Conservation (phyloP, 345 rosid genomes). For the Nasturtium officinale region DNA sequence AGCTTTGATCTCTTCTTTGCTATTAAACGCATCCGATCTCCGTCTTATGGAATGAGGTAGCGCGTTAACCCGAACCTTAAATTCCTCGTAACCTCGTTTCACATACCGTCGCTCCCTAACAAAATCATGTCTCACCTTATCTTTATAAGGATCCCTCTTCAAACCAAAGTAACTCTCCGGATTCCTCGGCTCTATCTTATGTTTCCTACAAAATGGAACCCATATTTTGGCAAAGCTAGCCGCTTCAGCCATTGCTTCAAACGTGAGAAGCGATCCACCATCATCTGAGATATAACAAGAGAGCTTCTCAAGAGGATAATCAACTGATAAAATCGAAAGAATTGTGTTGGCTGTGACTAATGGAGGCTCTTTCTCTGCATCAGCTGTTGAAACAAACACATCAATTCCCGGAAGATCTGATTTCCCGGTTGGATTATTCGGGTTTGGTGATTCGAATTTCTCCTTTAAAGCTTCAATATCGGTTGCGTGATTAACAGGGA, state of each 20-base stretch:
- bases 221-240: slow-evolving; percentile 79
- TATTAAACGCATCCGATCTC: slow-evolving; percentile 76
- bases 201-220: slow-evolving; percentile 93
- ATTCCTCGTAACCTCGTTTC: slow-evolving; percentile 80
- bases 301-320: slow-evolving; percentile 79
- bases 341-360: slow-evolving; percentile 84
- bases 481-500: slow-evolving; percentile 59
- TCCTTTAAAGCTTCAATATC: slow-evolving; percentile 62
- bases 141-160: slow-evolving; percentile 77
- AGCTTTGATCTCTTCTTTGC: slow-evolving; percentile 69
- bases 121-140: slow-evolving; percentile 68
- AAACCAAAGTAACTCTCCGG: slow-evolving; percentile 80
- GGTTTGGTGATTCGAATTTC: slow-evolving; percentile 63
- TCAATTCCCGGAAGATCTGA: slow-evolving; percentile 87
- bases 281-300: slow-evolving; percentile 86
- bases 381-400: slow-evolving; percentile 83
- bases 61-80: slow-evolving; percentile 72
- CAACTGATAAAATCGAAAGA: slow-evolving; percentile 74
- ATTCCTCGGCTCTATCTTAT: slow-evolving; percentile 71
- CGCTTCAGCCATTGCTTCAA: slow-evolving; percentile 94
- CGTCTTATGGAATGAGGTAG: slow-evolving; percentile 69
- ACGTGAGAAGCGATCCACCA: slow-evolving; percentile 79
- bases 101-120: slow-evolving; percentile 72
- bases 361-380: slow-evolving; percentile 84
- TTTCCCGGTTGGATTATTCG: slow-evolving; percentile 55